phyloP scores from a whole-genome alignment of 305 asterid species.

The Fraxinus sp. region DNA sequence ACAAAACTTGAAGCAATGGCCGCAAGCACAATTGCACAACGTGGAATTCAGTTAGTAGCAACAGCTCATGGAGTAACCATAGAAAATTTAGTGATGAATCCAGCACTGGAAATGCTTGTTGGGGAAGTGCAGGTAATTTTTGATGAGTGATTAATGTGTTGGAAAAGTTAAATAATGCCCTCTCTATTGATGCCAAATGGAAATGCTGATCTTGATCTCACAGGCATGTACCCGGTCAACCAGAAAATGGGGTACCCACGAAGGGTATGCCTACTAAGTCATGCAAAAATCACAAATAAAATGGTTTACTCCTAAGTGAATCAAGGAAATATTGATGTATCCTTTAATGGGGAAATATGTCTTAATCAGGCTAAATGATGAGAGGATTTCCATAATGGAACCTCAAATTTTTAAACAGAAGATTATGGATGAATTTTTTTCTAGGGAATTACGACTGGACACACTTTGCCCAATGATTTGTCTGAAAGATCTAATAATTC shows the following conservation, averaged over 20 bases:
- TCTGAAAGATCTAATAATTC: not conserved
- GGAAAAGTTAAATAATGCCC: not conserved
- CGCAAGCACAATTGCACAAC: constrained; percentile 94
- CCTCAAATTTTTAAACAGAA: not conserved
- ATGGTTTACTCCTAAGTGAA: not conserved
- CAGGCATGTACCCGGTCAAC: not conserved
- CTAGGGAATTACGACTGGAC: not conserved
- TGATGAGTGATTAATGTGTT: constrained; percentile 7
- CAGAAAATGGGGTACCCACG: not conserved
- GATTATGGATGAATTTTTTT: not conserved
- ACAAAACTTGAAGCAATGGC: constrained; percentile 93
- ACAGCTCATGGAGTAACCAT: constrained; percentile 96
- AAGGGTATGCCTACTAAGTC: not conserved
- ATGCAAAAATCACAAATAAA: not conserved
- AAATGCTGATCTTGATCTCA: constrained; percentile 9
- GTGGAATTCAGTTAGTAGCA: constrained; percentile 97
- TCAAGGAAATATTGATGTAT: not conserved
- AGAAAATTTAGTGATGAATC: constrained; percentile 85
- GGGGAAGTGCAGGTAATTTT: constrained; percentile 86
- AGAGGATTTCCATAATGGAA: not conserved
- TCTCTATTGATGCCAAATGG: constrained; percentile 10
- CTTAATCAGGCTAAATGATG: not conserved
- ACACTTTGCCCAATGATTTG: not conserved
- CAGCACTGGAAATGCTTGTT: constrained; percentile 91
- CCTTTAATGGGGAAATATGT: not conserved